Evolutionary conservation across 2,329 filamentous ascomycete species (phyloP).

Genomic region (Thermothelomyces thermophilus): DNA sequence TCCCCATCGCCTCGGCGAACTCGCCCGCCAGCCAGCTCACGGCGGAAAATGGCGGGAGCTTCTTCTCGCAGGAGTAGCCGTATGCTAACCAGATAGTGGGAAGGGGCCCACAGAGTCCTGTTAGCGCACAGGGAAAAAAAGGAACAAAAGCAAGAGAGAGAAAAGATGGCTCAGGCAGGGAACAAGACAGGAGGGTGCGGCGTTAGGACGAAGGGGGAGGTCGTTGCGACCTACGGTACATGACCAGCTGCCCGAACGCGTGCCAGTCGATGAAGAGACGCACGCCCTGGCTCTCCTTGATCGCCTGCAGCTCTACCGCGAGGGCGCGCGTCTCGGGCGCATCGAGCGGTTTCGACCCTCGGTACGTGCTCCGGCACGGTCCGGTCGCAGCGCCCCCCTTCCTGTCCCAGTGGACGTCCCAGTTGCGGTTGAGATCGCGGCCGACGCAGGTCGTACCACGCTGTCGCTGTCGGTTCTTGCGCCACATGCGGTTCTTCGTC

Average conservation of each 20-base stretch:
- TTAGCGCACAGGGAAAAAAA: no score
- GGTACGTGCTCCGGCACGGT: slow-evolving; percentile 46
- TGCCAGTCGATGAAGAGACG: slow-evolving; percentile 61
- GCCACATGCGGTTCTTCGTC: slow-evolving; percentile 52
- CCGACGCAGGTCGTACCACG: slow-evolving; percentile 37
- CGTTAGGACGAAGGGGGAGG: no score
- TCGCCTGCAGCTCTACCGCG: slow-evolving; percentile 27
- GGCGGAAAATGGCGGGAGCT: slow-evolving; percentile 37
- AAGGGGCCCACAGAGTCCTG: no score
- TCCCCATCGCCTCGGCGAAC: slow-evolving; percentile 44
- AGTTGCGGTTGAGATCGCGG: slow-evolving; percentile 54
- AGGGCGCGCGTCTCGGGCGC: slow-evolving; percentile 39
- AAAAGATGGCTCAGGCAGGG: background rate
- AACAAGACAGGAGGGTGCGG: no score
- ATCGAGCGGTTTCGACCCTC: slow-evolving; percentile 38
- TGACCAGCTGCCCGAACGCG: slow-evolving; percentile 54
- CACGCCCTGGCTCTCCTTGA: slow-evolving; percentile 39
- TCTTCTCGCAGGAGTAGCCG: slow-evolving; percentile 50
- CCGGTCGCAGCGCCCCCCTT: slow-evolving; percentile 44
- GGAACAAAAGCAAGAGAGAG: no score
- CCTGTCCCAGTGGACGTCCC: slow-evolving; percentile 48
- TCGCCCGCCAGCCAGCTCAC: slow-evolving; percentile 39
- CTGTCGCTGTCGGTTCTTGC: slow-evolving; percentile 49
- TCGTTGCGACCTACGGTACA: slow-evolving; percentile 49
- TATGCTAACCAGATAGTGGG: slow-evolving; percentile 35